Evolutionary conservation across 148 eudicot genomes (phyloP), one percentile per base, ranked within the genome.

Genomic region (Diospyros lotus): DNA sequence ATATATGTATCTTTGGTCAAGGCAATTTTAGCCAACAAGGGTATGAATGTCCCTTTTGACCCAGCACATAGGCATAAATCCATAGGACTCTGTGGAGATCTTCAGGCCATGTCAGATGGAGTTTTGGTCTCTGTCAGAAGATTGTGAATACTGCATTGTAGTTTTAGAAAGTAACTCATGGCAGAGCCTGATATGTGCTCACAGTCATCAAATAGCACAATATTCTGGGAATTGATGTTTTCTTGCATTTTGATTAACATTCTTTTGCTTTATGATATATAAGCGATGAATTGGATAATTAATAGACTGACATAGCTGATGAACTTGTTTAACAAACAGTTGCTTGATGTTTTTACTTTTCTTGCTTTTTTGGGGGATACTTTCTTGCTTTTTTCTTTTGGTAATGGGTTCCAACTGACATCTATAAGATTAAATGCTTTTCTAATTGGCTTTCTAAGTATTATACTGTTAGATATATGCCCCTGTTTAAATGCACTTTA

Each of bases 391-490:
- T 50, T 64, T 56, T 45, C 44, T 6, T 67, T n/a, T 43, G 66
- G 66, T 62, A 38, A 40, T 41, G 42, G 68, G 48, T 45, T 40
- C 45, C 45, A 2, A 10, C 3, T 43, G 48, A 43, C 8, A 17
- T 46, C 6, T 48, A 3, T 18, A 3, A 1, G 2, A 18, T n/a
- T 67, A 9, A 28, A 44, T 39, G 53, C 6, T 10, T 64, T 44
- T 55, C 62, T 46, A 10, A 13, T 67, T 59, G 54, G 6, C 66
- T 78, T 76, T 52, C 5, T 28, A 64, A 50, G 59, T 6, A 62
- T 67, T 46, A 59, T 64, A 59, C 52, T 54, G 4, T 2, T 42
- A 15, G 3, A 53, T 6, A 60, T 18, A 7, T 9, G 44, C 40
- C 42, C 13, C 13, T 40, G 4, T 62, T 39, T 62, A 5, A 11